phyloP scores from a whole-genome alignment of 257 asterid species.

The Penstemon davidsonii region DNA sequence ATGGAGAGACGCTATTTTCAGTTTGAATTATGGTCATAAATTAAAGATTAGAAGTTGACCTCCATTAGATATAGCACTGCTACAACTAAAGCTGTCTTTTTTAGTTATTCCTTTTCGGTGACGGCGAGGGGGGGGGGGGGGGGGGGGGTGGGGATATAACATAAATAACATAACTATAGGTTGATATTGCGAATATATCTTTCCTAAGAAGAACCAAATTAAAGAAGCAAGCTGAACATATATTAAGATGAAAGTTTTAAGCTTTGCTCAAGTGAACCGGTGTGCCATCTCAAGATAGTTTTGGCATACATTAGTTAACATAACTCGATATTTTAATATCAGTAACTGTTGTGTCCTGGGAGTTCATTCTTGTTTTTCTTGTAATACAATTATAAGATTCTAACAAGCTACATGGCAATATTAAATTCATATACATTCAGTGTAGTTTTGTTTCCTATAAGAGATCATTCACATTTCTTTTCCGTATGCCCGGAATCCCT shows the following conservation, averaged over 20 bases:
- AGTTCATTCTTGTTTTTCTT: neutral
- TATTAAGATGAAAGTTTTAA: neutral
- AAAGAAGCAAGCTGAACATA: neutral
- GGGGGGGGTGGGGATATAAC: neutral
- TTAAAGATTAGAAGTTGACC: neutral
- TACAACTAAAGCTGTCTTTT: neutral
- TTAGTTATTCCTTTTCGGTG: neutral
- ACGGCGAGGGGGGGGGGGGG: neutral
- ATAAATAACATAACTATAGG: neutral
- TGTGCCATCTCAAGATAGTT: neutral
- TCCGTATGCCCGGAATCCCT: too few relatives aligned
- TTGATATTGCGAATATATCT: neutral
- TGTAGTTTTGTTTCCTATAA: neutral
- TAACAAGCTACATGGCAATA: neutral
- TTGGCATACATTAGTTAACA: neutral
- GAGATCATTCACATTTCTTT: too few relatives aligned
- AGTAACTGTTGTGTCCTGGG: neutral
- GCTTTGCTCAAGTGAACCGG: neutral
- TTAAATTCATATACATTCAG: neutral
- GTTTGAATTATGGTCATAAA: neutral
- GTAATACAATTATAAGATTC: neutral
- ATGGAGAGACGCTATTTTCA: conserved; percentile 35
- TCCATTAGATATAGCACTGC: neutral
- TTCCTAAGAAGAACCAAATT: neutral
- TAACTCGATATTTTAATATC: neutral